A percentile compares a stretch with the other conserved stretches of the same genome.
phyloP scores from a whole-genome alignment of 2,329 filamentous ascomycete species.

The Trichoderma sp. region DNA sequence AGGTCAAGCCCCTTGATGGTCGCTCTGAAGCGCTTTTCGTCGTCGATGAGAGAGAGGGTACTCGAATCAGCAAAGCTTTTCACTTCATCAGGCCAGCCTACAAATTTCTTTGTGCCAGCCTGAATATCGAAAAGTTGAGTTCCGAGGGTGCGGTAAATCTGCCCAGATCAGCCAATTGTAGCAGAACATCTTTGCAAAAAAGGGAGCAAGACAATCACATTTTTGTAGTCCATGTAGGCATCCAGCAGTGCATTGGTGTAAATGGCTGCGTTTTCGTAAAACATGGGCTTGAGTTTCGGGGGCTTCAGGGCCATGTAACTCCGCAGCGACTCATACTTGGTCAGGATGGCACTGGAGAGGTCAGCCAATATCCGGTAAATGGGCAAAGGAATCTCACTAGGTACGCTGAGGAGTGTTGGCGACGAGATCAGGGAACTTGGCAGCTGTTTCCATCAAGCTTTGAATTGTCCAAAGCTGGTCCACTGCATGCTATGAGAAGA shows the following conservation, averaged over 20 bases:
- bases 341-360: not conserved
- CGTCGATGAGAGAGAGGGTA: too few relatives aligned
- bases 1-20: too few relatives aligned
- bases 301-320: not conserved
- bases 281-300: not conserved
- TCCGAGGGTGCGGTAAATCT: too few relatives aligned
- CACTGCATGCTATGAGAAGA: not conserved
- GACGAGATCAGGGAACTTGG: not conserved
- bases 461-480: not conserved
- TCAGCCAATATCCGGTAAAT: not conserved
- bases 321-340: not conserved
- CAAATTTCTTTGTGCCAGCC: too few relatives aligned
- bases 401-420: conserved; percentile 1
- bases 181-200: too few relatives aligned
- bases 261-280: not conserved
- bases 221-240: conserved; percentile 3
- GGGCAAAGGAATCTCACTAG: not conserved
- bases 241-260: not conserved
- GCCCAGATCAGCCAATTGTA: too few relatives aligned
- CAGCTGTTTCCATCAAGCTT: not conserved
- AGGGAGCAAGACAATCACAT: not conserved
- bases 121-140: too few relatives aligned
- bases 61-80: too few relatives aligned
- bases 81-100: too few relatives aligned
- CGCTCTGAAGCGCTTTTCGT: too few relatives aligned